Percentiles rank a stretch among this genome's conserved stretches.
Conservation (phyloP, 2,329 filamentous ascomycete genomes). For the Aschersonia sp. region DNA sequence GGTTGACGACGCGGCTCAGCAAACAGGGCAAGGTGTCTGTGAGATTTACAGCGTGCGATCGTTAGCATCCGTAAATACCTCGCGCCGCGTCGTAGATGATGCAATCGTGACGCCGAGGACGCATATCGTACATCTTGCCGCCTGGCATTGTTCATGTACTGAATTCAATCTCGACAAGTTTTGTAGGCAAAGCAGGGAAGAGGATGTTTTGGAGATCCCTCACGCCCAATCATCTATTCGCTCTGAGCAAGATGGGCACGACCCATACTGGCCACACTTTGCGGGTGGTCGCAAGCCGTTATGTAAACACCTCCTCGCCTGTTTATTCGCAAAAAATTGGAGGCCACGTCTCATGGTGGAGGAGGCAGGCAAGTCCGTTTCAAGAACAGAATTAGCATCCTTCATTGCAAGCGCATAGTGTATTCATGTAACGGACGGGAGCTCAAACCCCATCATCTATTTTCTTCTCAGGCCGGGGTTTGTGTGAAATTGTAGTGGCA, state of each 20-base stretch:
- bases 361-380: conserved; percentile 38
- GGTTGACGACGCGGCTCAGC: background rate
- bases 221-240: background rate
- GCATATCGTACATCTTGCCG: conserved; percentile 58
- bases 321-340: conserved; percentile 58
- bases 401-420: conserved; percentile 34
- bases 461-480: too few species aligned
- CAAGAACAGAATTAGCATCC: conserved; percentile 57
- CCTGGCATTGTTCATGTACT: conserved; percentile 86
- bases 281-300: conserved; percentile 29
- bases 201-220: background rate
- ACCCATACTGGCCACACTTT: too few species aligned
- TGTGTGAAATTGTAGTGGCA: too few species aligned
- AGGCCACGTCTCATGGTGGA: conserved; percentile 36
- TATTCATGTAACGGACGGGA: background rate
- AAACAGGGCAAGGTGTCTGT: background rate
- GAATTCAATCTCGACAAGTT: conserved; percentile 55
- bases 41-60: conserved; percentile 52
- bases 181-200: background rate
- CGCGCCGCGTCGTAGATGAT: conserved; percentile 6
- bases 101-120: conserved; percentile 7
- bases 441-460: background rate
- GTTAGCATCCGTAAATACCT: conserved; percentile 21
- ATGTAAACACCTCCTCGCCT: conserved; percentile 86
- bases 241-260: background rate